Percentiles rank a stretch among this genome's conserved stretches.
Conservation (phyloP, 2,329 filamentous ascomycete genomes). For the Piedraia hortae region DNA sequence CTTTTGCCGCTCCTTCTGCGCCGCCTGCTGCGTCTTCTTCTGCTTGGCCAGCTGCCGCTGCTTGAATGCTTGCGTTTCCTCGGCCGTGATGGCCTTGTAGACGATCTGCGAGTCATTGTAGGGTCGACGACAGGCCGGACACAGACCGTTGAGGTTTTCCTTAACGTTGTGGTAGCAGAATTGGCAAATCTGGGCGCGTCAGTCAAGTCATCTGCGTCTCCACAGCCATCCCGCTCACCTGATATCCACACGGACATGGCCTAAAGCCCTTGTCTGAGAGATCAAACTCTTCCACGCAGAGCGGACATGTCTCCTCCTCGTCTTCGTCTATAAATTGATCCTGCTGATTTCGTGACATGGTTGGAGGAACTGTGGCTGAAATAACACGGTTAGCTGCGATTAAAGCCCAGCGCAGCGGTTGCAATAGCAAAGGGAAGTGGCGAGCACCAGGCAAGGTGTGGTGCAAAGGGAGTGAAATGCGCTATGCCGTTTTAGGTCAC, state of each 20-base stretch:
- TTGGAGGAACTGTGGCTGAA: slow-evolving; percentile 6
- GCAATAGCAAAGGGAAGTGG: too few species aligned
- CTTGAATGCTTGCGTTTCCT: slow-evolving; percentile 58
- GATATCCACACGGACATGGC: slow-evolving; percentile 91
- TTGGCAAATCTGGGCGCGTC: slow-evolving; percentile 61
- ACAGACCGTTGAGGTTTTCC: slow-evolving; percentile 89
- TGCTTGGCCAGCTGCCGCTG: slow-evolving; percentile 55
- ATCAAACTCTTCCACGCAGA: slow-evolving; percentile 97
- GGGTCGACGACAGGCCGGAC: slow-evolving; percentile 81
- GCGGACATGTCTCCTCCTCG: slow-evolving; percentile 41
- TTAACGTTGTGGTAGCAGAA: slow-evolving; percentile 99
- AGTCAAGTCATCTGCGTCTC: slow-evolving; percentile 1
- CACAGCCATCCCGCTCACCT: slow-evolving; percentile 30
- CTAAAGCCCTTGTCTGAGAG: slow-evolving; percentile 90
- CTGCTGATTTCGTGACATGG: slow-evolving; percentile 22
- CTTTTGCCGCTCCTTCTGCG: slow-evolving; percentile 87
- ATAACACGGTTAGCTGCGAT: too few species aligned
- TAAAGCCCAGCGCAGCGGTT: too few species aligned
- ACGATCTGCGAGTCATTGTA: slow-evolving; percentile 96
- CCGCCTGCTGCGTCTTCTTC: slow-evolving; percentile 69
- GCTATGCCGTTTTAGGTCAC: too few species aligned
- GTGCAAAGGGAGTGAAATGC: too few species aligned
- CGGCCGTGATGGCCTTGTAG: slow-evolving; percentile 79
- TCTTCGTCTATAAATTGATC: slow-evolving; percentile 27
- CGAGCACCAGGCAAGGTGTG: too few species aligned